phyloP scores from a whole-genome alignment of 1,284 basidiomycete genomes.

The Microbotryum violaceum region DNA sequence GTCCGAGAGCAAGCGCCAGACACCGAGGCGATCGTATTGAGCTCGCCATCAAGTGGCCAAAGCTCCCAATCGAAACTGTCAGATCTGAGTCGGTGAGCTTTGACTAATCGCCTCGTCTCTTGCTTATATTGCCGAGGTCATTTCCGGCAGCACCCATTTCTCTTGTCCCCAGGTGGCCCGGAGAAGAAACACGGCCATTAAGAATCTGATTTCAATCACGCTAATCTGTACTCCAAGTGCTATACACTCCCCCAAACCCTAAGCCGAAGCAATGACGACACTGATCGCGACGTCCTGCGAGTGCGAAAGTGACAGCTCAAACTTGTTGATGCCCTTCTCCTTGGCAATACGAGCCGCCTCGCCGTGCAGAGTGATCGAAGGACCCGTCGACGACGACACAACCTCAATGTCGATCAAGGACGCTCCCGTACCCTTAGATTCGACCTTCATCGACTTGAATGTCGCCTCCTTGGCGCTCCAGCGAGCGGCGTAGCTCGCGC shows the following conservation, averaged over 20 bases:
- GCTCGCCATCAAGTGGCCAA: too few relatives aligned
- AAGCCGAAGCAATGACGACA: slow-evolving; percentile 18
- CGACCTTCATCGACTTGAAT: slow-evolving; percentile 91
- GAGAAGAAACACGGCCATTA: too few relatives aligned
- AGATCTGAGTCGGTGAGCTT: too few relatives aligned
- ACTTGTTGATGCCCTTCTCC: slow-evolving; percentile 62
- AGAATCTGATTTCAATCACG: too few relatives aligned
- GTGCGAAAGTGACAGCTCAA: slow-evolving; percentile 84
- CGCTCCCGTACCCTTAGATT: slow-evolving; percentile 84
- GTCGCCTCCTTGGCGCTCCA: slow-evolving; percentile 85
- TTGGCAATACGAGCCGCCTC: slow-evolving; percentile 68
- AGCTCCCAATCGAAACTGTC: too few relatives aligned
- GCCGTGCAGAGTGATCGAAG: slow-evolving; percentile 57
- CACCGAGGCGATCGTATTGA: too few relatives aligned
- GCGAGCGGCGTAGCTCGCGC: slow-evolving; percentile 86
- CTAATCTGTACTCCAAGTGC: neutral
- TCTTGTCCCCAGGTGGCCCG: too few relatives aligned
- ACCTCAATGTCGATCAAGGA: slow-evolving; percentile 97
- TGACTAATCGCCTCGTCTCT: too few relatives aligned
- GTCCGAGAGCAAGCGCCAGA: too few relatives aligned
- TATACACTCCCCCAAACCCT: neutral
- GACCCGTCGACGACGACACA: slow-evolving; percentile 52
- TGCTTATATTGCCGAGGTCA: too few relatives aligned
- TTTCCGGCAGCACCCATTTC: too few relatives aligned
- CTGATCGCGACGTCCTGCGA: slow-evolving; percentile 37